These are phyloP conservation scores for Tephrocybe sp. DNA, from an alignment of 768 basidiomycete species.

Conservation along the genomic window DNA sequence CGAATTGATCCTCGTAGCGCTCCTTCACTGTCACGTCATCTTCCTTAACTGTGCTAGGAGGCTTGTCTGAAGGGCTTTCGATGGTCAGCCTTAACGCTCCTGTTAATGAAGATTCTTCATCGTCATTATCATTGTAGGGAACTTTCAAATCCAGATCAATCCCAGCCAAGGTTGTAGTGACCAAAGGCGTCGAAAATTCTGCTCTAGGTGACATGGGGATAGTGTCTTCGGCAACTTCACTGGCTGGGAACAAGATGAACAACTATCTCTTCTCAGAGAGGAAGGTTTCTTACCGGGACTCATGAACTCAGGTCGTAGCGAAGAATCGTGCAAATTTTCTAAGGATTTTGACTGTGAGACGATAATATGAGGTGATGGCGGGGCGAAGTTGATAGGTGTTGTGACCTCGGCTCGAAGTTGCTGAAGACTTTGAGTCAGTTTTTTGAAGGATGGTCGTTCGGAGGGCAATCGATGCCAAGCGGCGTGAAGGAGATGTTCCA, in stretches of 20 bases:
- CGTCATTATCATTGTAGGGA: not conserved
- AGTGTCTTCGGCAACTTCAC: not conserved
- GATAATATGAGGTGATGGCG: conserved; percentile 5
- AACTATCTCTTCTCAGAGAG: not conserved
- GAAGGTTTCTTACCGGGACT: conserved; percentile 5
- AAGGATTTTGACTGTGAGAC: conserved; percentile 3
- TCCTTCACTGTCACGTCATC: conserved; percentile 3
- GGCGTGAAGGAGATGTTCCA: conserved; percentile 3
- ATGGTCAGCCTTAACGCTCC: not conserved
- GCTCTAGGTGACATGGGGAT: not conserved
- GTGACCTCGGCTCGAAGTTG: not conserved
- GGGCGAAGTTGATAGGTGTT: not conserved
- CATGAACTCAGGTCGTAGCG: not conserved
- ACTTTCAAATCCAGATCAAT: not conserved
- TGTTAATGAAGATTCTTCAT: not conserved
- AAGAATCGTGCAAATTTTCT: not conserved
- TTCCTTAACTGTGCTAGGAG: conserved; percentile 1
- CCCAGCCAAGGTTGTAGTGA: not conserved
- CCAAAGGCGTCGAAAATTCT: conserved; percentile 10
- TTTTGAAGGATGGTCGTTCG: conserved; percentile 8
- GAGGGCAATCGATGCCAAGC: conserved; percentile 6
- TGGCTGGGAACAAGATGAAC: not conserved
- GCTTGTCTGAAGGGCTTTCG: not conserved
- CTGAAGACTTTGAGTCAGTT: not conserved
- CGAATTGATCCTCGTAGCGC: conserved; percentile 2